Evolutionary conservation across 1,284 basidiomycete genomes (phyloP), one percentile per base, ranked within the genome.

Genomic region (Sporisorium graminicola): DNA sequence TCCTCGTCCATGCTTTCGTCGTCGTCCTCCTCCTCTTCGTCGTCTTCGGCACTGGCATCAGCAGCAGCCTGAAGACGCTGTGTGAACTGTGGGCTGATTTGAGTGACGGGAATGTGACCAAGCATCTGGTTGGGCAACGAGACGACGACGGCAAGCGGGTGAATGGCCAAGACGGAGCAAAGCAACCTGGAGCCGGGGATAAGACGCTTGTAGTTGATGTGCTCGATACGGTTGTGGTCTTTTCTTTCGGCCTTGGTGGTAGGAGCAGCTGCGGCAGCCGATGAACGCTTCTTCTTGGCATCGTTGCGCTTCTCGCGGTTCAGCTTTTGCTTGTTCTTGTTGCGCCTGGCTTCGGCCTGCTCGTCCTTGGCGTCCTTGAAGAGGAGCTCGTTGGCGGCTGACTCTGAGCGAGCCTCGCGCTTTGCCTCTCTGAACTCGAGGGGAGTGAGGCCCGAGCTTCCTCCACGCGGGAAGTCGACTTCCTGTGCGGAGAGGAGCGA

Each of bases 111-210:
- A 27, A 99, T 89, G 86, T 99, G 95, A 5, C 91, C 97, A 74
- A 95, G 90, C 46, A 99, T 90, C 87, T 99, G 96, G 85, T 95
- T 94, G 24, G 97, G 96, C 24, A 99, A 89, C 8, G 95, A 98
- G 26, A 99, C 88, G 64, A 99, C 90, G 47, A 99, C 89, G 51
- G 94, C 93, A 26, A 99, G 90, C 4, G 96, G 94, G 73, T 94
- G 91, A 52, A 99, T 90, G 16, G 92, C 91, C 77, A 94, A 89
- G 54, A 99, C 90, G 86, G 94, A 93, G 35, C 91, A 92, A 35
- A 99, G 88, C 20, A 98, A 89, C 82, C 92, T 93, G 88, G 94
- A 94, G 37, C 95, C 96, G 35, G 91, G 88, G 40, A 89, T 87
- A 9, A 98, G 88, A 77, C 95, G 91, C 94, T 97, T 98, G 88